Evolutionary conservation across 805 yeast species (phyloP).

Genomic region (Nakazawaea siamensis): DNA sequence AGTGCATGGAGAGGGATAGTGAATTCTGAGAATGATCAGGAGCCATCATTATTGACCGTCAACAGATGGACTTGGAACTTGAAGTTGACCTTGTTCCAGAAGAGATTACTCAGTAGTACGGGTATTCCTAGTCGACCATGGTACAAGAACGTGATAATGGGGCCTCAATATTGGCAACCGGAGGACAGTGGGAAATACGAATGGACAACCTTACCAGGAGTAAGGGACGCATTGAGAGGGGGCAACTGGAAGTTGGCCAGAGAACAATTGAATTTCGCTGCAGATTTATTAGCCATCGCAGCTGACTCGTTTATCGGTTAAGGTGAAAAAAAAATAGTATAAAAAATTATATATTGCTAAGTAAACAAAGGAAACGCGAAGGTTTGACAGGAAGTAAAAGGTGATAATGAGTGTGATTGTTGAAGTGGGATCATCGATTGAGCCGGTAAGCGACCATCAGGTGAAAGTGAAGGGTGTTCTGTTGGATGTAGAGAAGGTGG

Average conservation of each 20-base stretch:
- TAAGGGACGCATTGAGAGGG: constrained; percentile 55
- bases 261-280: constrained; percentile 36
- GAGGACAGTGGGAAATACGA: constrained; percentile 27
- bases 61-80: constrained; percentile 78
- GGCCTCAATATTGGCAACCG: constrained; percentile 58
- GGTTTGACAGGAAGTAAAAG: too few relatives aligned
- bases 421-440: too few relatives aligned
- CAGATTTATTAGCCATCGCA: constrained; percentile 24
- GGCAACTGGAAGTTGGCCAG: constrained; percentile 49
- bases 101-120: constrained; percentile 35
- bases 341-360: too few relatives aligned
- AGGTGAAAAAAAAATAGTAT: too few relatives aligned
- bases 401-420: too few relatives aligned
- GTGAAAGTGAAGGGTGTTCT: too few relatives aligned
- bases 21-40: constrained; percentile 46
- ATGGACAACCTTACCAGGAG: constrained; percentile 67
- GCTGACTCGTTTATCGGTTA: constrained; percentile 13
- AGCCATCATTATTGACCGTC: constrained; percentile 64
- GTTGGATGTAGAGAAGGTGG: too few relatives aligned
- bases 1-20: constrained; percentile 57
- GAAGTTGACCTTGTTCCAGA: constrained; percentile 49
- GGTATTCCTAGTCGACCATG: constrained; percentile 50
- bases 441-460: too few relatives aligned
- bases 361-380: too few relatives aligned
- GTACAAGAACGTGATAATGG: constrained; percentile 60